Base-by-base conservation (phyloP, 2,329 filamentous ascomycete genomes). In the Metarhizium album region DNA sequence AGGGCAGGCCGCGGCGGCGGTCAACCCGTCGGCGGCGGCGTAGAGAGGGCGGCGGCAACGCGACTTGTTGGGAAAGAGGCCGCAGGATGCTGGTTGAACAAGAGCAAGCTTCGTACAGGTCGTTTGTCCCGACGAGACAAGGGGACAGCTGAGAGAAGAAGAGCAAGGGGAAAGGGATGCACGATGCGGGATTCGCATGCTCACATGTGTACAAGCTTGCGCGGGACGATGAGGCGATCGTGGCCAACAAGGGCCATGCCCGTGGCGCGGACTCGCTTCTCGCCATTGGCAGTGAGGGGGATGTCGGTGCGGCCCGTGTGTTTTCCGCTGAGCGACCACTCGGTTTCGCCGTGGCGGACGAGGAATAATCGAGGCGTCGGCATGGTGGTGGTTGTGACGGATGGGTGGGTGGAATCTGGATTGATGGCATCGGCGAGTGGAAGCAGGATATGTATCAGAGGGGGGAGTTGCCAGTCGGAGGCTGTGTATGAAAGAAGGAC, bases 241-340 rank as follows among this genome's bases (percentile, higher is more conserved):
- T 83, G 74, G 14, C 91, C 91, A 7, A 96, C 83, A 27, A 97
- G 76, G 2, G 90, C 90, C 59, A 82, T 79, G 6, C 90, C 90
- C 0, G 91, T 96, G 2, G 85, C 83, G 52, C 71, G 73, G 52
- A 90, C 78, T 53, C 86, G 78, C 65, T 81, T 86, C 73, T 90
- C 86, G 48, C 91, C 91, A 63, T 88, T 86, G 47, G 76, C 70
- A 1, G 90, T 96, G 37, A 96, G 74, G 1, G 89, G 84, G 3
- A 97, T 86, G 62, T 97, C 90, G n/a, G 86, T 87, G 27, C 74
- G 76, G 48, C 90, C 86, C 0, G 91, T 97, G 69, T 96, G 88
- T 48, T 82, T 78, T 51, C 89, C 90, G 58, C 85, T 85, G 46
- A 95, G 80, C 4, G 87, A 94, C 90, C 90, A 97, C 73, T 95